A percentile compares a stretch with the other conserved stretches of the same genome.
Conservation (phyloP, 2,329 filamentous ascomycete species). For the Dactylonectria estremocensis region DNA sequence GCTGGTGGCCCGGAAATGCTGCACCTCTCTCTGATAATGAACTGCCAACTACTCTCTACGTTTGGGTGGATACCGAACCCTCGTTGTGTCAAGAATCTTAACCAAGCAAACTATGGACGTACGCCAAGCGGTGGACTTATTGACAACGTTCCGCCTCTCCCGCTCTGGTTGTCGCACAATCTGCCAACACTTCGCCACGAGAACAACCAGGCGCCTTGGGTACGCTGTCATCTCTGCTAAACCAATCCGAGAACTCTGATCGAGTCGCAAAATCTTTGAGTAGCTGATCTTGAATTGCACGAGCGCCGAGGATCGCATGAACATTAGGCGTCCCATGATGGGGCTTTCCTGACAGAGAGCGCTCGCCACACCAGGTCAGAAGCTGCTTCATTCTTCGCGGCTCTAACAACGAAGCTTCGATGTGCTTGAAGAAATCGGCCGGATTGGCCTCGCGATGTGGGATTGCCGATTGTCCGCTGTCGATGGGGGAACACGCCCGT, state of each 20-base stretch:
- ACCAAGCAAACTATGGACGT: too few species aligned
- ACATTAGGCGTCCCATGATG: conserved; percentile 76
- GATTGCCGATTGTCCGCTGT: conserved; percentile 86
- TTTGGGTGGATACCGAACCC: too few species aligned
- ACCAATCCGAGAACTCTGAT: conserved; percentile 94
- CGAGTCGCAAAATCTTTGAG: conserved; percentile 88
- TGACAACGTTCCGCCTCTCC: too few species aligned
- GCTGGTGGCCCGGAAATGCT: too few species aligned
- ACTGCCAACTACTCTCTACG: too few species aligned
- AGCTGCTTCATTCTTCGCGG: conserved; percentile 95
- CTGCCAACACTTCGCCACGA: too few species aligned
- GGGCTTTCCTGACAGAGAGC: conserved; percentile 86
- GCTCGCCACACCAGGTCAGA: conserved; percentile 93
- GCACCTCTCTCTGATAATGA: too few species aligned
- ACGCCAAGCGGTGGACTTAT: too few species aligned
- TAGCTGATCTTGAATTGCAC: conserved; percentile 92
- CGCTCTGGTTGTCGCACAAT: too few species aligned
- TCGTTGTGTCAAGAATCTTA: too few species aligned
- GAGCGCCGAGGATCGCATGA: conserved; percentile 82
- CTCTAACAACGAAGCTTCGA: conserved; percentile 89
- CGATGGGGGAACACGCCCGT: conserved; percentile 95
- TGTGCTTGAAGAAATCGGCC: conserved; percentile 95
- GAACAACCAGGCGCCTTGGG: conserved; percentile 59
- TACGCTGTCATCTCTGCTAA: conserved; percentile 76
- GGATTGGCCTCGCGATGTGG: conserved; percentile 88